A percentile compares a stretch with the other conserved stretches of the same genome.
These are phyloP conservation scores for Phytophthora colocasiae DNA, from an alignment of 352 stramenopile species.

Conservation along the genomic window DNA sequence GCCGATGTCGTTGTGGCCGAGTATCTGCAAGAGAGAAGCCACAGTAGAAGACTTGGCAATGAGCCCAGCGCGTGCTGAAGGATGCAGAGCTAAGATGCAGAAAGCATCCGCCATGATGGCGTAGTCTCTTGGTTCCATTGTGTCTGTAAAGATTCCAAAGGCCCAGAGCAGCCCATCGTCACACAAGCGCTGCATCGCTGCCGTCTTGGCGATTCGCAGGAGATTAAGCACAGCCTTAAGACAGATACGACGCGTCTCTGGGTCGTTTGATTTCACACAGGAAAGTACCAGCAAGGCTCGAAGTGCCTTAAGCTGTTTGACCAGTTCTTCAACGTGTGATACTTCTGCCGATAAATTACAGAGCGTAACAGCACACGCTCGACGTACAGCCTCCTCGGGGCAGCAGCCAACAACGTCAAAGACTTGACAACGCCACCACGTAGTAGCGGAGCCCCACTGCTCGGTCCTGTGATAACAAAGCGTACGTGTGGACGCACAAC, in stretches of 20 bases:
- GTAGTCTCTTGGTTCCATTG: constrained; percentile 63
- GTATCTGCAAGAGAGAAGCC: constrained; percentile 51
- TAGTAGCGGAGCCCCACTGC: constrained; percentile 56
- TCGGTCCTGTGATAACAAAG: constrained; percentile 58
- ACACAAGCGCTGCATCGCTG: constrained; percentile 64
- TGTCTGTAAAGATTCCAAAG: constrained; percentile 64
- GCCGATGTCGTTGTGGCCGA: constrained; percentile 28
- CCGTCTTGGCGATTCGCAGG: constrained; percentile 44
- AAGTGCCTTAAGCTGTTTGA: constrained; percentile 88
- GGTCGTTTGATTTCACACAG: constrained; percentile 85
- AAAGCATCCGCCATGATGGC: constrained; percentile 75
- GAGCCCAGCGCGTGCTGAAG: constrained; percentile 50
- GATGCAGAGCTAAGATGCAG: constrained; percentile 64
- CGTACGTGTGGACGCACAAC: constrained; percentile 73
- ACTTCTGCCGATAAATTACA: constrained; percentile 93
- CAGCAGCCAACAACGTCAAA: constrained; percentile 67
- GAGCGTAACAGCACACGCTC: constrained; percentile 88
- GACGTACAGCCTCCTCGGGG: constrained; percentile 74
- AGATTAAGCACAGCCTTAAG: constrained; percentile 78
- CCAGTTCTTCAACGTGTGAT: constrained; percentile 90
- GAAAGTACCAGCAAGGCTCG: constrained; percentile 88
- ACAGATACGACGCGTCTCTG: constrained; percentile 75
- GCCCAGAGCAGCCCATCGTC: constrained; percentile 78
- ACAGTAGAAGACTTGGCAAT: constrained; percentile 57
- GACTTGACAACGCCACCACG: constrained; percentile 72